Base-by-base conservation (phyloP, 805 yeast species). In the Torulaspora indica region DNA sequence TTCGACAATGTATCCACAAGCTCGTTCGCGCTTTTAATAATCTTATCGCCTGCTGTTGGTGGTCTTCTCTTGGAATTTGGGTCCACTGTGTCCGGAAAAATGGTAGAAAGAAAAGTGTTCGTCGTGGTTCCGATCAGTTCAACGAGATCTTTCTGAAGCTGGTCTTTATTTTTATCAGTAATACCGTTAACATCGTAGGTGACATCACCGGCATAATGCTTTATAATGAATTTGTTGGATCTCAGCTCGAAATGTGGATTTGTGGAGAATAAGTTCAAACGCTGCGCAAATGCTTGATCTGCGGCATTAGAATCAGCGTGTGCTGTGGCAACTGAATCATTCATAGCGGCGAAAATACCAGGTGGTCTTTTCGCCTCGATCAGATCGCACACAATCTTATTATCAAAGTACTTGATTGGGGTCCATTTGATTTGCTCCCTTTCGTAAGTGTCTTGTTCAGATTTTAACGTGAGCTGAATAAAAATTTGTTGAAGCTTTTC, bases 201-300 rank as follows among this genome's bases (percentile, higher is more conserved):
- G 38, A 93, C 99, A 69, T 93, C 98, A 61, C 98, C 98, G 17
- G 99, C 99, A 70, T 93, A 93, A 68, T 93, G 99, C 69, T 87
- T 90, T 60, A 93, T 79, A 43, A 93, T 71, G 55, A 93, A 93
- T 64, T 93, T 91, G 27, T 82, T 77, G 51, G 85, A 81, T 60
- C 98, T 81, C 56, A 85, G 77, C 57, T 90, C 96, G 61, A 93
- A 89, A 64, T 93, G 95, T 18, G 86, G 83, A 64, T 89, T 90
- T 17, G 76, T 67, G 5, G 89, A 72, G 46, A 93, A 85, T 79
- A 86, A 75, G 54, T 88, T 85, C 58, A 93, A 74, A 67, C 97
- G 78, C 72, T 88, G 96, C 13, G 93, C 85, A 67, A 93, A 93
- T 1, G 95, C 86, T 68, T 89, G 96, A 66, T 93, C 99, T 2